phyloP scores from a whole-genome alignment of 768 basidiomycete species.

The Boletus bicolor region DNA sequence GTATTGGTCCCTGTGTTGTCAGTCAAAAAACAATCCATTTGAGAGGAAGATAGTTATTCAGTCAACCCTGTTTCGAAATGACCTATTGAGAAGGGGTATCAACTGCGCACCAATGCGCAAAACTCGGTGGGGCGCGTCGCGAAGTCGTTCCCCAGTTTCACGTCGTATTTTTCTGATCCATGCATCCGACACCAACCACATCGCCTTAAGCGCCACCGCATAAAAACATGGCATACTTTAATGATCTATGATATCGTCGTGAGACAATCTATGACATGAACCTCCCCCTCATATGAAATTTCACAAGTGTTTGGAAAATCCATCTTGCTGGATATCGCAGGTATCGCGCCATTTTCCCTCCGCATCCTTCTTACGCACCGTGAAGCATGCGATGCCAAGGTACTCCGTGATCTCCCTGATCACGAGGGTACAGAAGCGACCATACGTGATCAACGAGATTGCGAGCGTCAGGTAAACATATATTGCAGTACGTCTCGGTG shows the following conservation, averaged over 20 bases:
- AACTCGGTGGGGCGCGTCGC: too few species aligned
- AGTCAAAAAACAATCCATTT: too few species aligned
- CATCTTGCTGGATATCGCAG: constrained; percentile 25
- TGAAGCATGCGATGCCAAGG: constrained; percentile 93
- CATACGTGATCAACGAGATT: constrained; percentile 68
- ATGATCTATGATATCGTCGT: background rate
- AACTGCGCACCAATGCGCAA: too few species aligned
- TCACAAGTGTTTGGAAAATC: constrained; percentile 23
- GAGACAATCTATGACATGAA: background rate
- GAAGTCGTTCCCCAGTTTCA: too few species aligned
- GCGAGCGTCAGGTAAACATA: constrained; percentile 72
- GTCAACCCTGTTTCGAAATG: too few species aligned
- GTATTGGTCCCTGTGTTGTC: too few species aligned
- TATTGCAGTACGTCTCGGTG: constrained; percentile 54
- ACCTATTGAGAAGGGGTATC: too few species aligned
- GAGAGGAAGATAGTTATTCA: too few species aligned
- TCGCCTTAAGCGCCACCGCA: background rate
- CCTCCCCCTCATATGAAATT: background rate
- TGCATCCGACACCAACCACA: background rate
- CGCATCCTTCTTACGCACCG: constrained; percentile 80
- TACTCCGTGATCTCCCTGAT: constrained; percentile 86
- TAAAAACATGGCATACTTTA: background rate
- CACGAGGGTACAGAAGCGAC: constrained; percentile 76
- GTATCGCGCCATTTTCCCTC: constrained; percentile 57
- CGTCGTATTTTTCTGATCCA: background rate